Evolutionary conservation across 1,139 yeast species (phyloP), one percentile per base, ranked within the genome.

Genomic region (Lodderomyces elongisporus): DNA sequence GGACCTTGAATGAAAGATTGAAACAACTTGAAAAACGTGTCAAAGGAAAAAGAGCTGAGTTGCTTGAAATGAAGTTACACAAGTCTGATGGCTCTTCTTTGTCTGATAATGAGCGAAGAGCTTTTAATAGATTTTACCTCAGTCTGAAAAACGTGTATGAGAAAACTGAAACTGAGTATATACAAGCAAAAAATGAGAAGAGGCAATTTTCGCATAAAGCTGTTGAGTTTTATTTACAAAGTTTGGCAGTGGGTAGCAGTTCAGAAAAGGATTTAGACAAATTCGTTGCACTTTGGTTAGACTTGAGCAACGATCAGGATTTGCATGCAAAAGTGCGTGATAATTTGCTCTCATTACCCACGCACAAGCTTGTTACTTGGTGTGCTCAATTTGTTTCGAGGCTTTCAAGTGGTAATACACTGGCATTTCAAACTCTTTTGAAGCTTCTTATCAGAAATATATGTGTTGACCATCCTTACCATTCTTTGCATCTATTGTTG

Each of bases 251-350:
- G 28, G 73, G 68, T 25, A 62, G 60, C 10, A 67, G 63, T 39
- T 71, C 70, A 32, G 75, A 70, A 35, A 81, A 77, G 38, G 81
- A 77, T 38, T 62, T 83, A 33, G 95, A 87, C 45, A 72, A 85
- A 35, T 81, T 89, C 41, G 80, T 89, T 51, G 83, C 93, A 0
- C 55, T 89, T n/a, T 89, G 96, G 95, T 65, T 91, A 27, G 85
- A 82, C 39, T 70, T 73, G 44, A 66, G 77, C 3, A 52, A 52
- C 4, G 64, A 66, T 31, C 69, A 58, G 1, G 55, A 50, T 1
- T 51, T 77, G 5, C 74, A 72, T 44, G 37, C 40, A 3, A 39
- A 45, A 5, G 54, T 72, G 3, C 40, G 47, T n/a, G 41, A 54
- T 0, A 58, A 66, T 13, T 53, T 72, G 3, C 44, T 52, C 2